A percentile compares a stretch with the other conserved stretches of the same genome.
Conservation (phyloP, 2,329 filamentous ascomycete species). For the Camillea tinctor region DNA sequence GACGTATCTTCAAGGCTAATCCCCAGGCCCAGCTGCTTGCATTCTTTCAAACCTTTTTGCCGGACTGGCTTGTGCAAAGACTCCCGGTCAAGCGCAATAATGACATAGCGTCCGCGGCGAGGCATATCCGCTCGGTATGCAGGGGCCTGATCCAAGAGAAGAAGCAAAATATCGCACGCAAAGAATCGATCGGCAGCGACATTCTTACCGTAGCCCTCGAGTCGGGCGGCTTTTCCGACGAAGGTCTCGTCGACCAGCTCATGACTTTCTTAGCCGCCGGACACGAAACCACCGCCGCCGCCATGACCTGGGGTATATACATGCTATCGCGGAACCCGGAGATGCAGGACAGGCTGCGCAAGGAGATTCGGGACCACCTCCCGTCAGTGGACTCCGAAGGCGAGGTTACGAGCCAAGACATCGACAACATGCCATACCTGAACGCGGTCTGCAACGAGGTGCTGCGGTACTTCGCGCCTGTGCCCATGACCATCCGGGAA, state of each 20-base stretch:
- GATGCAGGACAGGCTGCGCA: conserved; percentile 38
- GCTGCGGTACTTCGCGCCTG: conserved; percentile 40
- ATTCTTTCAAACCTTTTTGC: conserved; percentile 61
- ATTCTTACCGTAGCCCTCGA: conserved; percentile 39
- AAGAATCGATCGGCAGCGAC: conserved; percentile 39
- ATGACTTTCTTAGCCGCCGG: conserved; percentile 45
- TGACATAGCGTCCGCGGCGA: conserved; percentile 56
- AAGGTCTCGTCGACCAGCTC: conserved; percentile 39
- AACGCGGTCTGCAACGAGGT: conserved; percentile 45
- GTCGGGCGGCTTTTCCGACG: conserved; percentile 38
- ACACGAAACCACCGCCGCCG: conserved; percentile 44
- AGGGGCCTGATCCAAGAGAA: conserved; percentile 68
- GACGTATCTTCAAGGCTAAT: conserved; percentile 52
- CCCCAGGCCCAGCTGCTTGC: conserved; percentile 53
- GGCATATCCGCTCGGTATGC: conserved; percentile 64
- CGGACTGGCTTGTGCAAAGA: conserved; percentile 56
- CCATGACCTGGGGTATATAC: conserved; percentile 42
- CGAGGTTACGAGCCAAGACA: conserved; percentile 33
- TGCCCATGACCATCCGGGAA: conserved; percentile 59
- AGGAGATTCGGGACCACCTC: conserved; percentile 39
- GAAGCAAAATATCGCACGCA: conserved; percentile 50
- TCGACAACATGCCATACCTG: conserved; percentile 40
- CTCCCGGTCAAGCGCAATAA: conserved; percentile 72
- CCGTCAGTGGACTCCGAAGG: conserved; percentile 33
- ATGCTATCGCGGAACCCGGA: conserved; percentile 36